Base-by-base conservation (phyloP, 345 rosid genomes). In the Toxicodendron radicans region DNA sequence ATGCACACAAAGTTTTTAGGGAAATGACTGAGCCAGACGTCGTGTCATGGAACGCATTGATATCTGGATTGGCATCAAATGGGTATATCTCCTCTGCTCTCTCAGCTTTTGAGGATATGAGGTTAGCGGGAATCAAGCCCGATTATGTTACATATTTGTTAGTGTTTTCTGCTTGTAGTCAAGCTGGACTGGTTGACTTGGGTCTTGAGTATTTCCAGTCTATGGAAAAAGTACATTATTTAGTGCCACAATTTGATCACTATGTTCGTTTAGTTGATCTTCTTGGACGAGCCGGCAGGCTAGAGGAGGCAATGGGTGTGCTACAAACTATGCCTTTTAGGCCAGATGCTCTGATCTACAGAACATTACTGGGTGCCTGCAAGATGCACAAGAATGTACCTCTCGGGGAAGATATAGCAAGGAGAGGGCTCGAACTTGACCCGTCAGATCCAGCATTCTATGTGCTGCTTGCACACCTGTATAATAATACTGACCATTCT, bases 61-160 rank as follows among this genome's bases (percentile, higher is more conserved):
- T 92, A 71, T 83, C 89, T 49, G 87, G 83, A 58, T 79, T 92
- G 75, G 87, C 88, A 68, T 85, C 87, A 4, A 83, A 77, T 10
- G 87, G 90, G 27, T 53, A 57, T 33, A 70, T 90, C 59, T 76
- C 88, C n/a, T 76, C 85, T 48, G 89, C 93, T 41, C 82, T 92
- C 23, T 87, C 88, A 38, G 82, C 87, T 20, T 90, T 88, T 52
- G 95, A 92, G 46, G 89, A 88, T 75, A 87, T 92, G 97, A 85
- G 82, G 72, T 57, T 90, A 73, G 73, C 82, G 10, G 93, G 95
- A 69, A 73, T 78, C 60, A 68, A 79, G 56, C 90, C 95, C 0
- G 91, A 92, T 73, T 75, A 82, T 18, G 68, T 87, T 56, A 88
- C 94, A 11, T 87, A 85, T 74, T 68, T 82, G 66, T 66, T 72